Evolutionary conservation across 495 filamentous ascomycete genomes (phyloP).

Genomic region (Aspergillus hancockii): DNA sequence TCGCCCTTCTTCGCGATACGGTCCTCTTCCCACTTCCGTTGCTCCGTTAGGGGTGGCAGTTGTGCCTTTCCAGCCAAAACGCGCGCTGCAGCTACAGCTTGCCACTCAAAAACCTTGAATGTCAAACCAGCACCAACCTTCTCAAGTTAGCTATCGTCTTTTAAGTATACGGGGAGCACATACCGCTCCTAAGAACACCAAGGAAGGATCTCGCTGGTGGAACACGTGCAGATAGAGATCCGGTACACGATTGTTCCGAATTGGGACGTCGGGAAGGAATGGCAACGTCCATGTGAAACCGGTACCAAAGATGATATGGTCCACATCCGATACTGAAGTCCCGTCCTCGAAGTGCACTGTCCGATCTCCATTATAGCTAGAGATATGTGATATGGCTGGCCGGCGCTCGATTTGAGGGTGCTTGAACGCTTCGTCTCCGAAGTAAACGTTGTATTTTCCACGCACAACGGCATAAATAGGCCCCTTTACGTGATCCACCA

Average conservation of each 20-base stretch:
- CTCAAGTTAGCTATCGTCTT: constrained; percentile 31
- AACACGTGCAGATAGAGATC: constrained; percentile 59
- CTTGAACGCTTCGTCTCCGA: constrained; percentile 52
- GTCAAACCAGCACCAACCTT: constrained; percentile 57
- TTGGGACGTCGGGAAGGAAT: constrained; percentile 50
- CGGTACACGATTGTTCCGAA: constrained; percentile 55
- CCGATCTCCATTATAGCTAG: constrained; percentile 34
- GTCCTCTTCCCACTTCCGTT: constrained; percentile 52
- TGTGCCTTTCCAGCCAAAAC: constrained; percentile 52
- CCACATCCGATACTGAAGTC: constrained; percentile 45
- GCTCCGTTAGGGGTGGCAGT: constrained; percentile 43
- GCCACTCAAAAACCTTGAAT: constrained; percentile 62
- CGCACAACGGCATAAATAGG: constrained; percentile 43
- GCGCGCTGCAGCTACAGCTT: constrained; percentile 58
- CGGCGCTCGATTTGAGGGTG: constrained; percentile 48
- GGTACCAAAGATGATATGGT: constrained; percentile 59
- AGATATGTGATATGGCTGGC: constrained; percentile 47
- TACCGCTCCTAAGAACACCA: constrained; percentile 43
- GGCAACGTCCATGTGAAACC: constrained; percentile 59
- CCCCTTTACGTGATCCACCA: constrained; percentile 32
- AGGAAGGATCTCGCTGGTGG: constrained; percentile 40
- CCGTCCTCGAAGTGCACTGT: constrained; percentile 52
- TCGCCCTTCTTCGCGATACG: constrained; percentile 52
- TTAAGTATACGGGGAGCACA: constrained; percentile 30
- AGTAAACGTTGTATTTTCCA: constrained; percentile 50